A percentile compares a stretch with the other conserved stretches of the same genome.
Evolutionary conservation across 352 stramenopile species (phyloP).

Genomic region (Elongisporangium prolatum): DNA sequence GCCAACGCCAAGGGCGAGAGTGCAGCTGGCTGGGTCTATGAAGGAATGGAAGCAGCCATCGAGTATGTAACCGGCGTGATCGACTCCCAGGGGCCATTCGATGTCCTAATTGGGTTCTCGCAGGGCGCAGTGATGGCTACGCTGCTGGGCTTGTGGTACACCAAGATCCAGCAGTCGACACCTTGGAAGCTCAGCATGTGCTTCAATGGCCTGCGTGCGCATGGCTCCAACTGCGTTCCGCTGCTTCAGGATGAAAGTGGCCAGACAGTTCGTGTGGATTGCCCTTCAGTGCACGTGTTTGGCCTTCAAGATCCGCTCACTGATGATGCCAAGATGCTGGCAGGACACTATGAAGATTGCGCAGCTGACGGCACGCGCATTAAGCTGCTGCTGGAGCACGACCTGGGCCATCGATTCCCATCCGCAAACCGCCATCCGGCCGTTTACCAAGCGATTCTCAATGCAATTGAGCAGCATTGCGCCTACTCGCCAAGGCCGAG

Average conservation of each 20-base stretch:
- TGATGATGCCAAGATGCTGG: constrained; percentile 29
- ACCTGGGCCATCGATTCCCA: constrained; percentile 34
- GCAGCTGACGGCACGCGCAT: constrained; percentile 11
- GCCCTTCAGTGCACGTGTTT: constrained; percentile 60
- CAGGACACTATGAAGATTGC: constrained; percentile 30
- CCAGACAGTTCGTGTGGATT: constrained; percentile 17
- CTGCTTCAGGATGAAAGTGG: constrained; percentile 6
- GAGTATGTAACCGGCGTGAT: constrained; percentile 46
- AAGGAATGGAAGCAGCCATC: constrained; percentile 36
- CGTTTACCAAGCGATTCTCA: constrained; percentile 20
- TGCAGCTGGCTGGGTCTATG: constrained; percentile 24
- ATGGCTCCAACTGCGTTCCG: constrained; percentile 14
- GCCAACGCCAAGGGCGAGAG: constrained; percentile 7
- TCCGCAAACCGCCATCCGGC: constrained; percentile 22
- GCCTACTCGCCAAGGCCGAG: not conserved
- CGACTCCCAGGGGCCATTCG: constrained; percentile 35
- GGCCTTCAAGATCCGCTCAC: constrained; percentile 53
- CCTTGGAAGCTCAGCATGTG: constrained; percentile 54
- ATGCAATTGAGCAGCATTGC: constrained; percentile 13
- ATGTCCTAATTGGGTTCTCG: constrained; percentile 67
- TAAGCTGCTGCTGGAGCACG: constrained; percentile 38
- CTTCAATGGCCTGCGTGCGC: constrained; percentile 27
- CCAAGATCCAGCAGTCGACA: constrained; percentile 18
- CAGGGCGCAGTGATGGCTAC: constrained; percentile 52
- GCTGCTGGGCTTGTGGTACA: constrained; percentile 38